phyloP scores from a whole-genome alignment of 2,329 filamentous ascomycete species.

The Helminthosporium solani region DNA sequence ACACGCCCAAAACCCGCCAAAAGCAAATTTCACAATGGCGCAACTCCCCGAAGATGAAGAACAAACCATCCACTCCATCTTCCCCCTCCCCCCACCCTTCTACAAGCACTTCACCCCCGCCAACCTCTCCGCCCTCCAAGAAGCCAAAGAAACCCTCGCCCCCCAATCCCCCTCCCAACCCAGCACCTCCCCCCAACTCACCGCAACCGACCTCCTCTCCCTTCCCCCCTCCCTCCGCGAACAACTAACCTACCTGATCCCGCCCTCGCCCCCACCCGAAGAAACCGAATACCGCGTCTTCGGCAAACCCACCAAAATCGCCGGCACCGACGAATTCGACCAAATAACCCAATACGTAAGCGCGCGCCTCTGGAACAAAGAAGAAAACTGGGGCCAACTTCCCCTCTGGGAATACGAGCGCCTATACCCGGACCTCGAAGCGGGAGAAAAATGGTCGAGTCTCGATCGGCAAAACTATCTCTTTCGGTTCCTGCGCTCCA shows the following conservation, averaged over 20 bases:
- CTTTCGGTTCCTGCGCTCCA: constrained; percentile 76
- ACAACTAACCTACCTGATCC: constrained; percentile 62
- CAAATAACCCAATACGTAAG: constrained; percentile 28
- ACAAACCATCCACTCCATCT: constrained; percentile 47
- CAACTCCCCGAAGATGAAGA: constrained; percentile 24
- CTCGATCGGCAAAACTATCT: constrained; percentile 61
- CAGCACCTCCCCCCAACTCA: constrained; percentile 14
- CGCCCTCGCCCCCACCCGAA: constrained; percentile 70
- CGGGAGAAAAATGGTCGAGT: constrained; percentile 35
- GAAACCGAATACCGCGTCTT: constrained; percentile 72
- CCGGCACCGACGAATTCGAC: constrained; percentile 25
- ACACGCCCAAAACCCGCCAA: no score
- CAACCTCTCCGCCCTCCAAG: constrained; percentile 63
- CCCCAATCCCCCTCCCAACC: neutral
- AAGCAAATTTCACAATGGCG: constrained; percentile 5
- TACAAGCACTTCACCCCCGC: constrained; percentile 83
- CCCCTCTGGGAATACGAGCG: constrained; percentile 70
- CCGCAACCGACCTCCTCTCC: constrained; percentile 39
- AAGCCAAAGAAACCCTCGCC: constrained; percentile 41
- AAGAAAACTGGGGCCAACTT: constrained; percentile 59
- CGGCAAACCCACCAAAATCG: constrained; percentile 59
- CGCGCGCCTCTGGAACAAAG: constrained; percentile 22
- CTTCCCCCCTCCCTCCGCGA: constrained; percentile 68
- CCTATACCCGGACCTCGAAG: constrained; percentile 63
- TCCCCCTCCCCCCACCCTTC: constrained; percentile 85